Evolutionary conservation across 2,329 filamentous ascomycete species (phyloP).

Genomic region (Fusarium sp.): DNA sequence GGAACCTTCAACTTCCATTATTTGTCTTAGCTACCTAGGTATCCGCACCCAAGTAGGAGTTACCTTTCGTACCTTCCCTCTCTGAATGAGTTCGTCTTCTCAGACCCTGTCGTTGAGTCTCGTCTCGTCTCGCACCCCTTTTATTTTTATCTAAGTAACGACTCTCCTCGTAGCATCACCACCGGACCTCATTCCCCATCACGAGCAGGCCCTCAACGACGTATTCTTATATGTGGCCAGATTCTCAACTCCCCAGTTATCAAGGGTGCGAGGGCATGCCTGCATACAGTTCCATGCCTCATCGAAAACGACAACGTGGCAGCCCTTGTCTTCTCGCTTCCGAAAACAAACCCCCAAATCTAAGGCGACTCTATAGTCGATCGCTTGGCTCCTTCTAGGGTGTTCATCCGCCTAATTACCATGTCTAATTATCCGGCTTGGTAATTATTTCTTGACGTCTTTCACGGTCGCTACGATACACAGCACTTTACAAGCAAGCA

Average conservation of each 20-base stretch:
- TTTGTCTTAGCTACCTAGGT: conserved; percentile 6
- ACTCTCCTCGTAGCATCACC: conserved; percentile 4
- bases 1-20: conserved; percentile 20
- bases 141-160: conserved; percentile 1
- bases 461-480: conserved; percentile 7
- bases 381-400: conserved; percentile 17
- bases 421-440: conserved; percentile 43
- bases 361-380: conserved; percentile 30
- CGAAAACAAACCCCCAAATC: conserved; percentile 17
- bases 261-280: conserved; percentile 27
- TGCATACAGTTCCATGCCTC: conserved; percentile 19
- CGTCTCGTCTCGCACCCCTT: conserved; percentile 30
- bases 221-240: conserved; percentile 22
- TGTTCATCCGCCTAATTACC: conserved; percentile 26
- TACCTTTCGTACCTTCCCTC: conserved; percentile 25
- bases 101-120: conserved; percentile 30
- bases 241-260: conserved; percentile 34
- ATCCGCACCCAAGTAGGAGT: background rate
- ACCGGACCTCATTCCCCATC: conserved; percentile 7
- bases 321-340: conserved; percentile 30
- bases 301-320: conserved; percentile 37
- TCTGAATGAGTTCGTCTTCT: conserved; percentile 17
- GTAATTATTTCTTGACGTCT: conserved; percentile 16
- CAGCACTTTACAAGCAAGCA: background rate
- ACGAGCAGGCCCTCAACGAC: conserved; percentile 22